Evolutionary conservation across 257 asterid species (phyloP).

Genomic region (Echites panduratus): DNA sequence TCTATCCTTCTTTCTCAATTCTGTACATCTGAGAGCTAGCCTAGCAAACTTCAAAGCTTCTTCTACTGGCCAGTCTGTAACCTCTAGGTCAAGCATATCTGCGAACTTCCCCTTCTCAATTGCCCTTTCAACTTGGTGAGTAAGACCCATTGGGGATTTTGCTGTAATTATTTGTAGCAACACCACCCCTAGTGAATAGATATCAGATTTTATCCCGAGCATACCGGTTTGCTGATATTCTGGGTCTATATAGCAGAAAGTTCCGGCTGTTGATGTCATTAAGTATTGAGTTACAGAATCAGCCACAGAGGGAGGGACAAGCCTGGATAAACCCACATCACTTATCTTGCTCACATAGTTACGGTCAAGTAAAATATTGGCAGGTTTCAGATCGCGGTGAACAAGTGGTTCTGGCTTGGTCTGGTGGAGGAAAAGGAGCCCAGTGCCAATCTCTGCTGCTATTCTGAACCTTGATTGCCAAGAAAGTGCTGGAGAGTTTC

Average conservation of each 20-base stretch:
- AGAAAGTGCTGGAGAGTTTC: conserved; percentile 60
- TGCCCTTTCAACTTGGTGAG: conserved; percentile 76
- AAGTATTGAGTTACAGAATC: conserved; percentile 83
- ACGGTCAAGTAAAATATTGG: conserved; percentile 78
- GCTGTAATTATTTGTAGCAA: conserved; percentile 80
- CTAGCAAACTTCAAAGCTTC: conserved; percentile 63
- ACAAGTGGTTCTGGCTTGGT: conserved; percentile 91
- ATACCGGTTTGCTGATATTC: conserved; percentile 93
- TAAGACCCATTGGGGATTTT: conserved; percentile 80
- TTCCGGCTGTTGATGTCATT: conserved; percentile 94
- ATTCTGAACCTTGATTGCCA: conserved; percentile 84
- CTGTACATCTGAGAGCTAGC: conserved; percentile 69
- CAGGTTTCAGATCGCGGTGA: conserved; percentile 88
- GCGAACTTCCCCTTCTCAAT: conserved; percentile 71
- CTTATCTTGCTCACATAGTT: conserved; percentile 86
- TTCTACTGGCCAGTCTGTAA: conserved; percentile 74
- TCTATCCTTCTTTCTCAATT: conserved; percentile 74
- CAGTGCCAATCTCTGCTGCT: conserved; percentile 88
- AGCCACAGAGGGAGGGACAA: conserved; percentile 87
- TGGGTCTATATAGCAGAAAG: conserved; percentile 91
- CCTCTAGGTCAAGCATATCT: conserved; percentile 71
- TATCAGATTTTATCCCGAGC: conserved; percentile 77
- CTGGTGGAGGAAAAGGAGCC: conserved; percentile 88
- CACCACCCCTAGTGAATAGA: conserved; percentile 82
- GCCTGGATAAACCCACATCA: conserved; percentile 90